Evolutionary conservation across 306 rosid genomes (phyloP).

Genomic region (Dicorynia guianensis): DNA sequence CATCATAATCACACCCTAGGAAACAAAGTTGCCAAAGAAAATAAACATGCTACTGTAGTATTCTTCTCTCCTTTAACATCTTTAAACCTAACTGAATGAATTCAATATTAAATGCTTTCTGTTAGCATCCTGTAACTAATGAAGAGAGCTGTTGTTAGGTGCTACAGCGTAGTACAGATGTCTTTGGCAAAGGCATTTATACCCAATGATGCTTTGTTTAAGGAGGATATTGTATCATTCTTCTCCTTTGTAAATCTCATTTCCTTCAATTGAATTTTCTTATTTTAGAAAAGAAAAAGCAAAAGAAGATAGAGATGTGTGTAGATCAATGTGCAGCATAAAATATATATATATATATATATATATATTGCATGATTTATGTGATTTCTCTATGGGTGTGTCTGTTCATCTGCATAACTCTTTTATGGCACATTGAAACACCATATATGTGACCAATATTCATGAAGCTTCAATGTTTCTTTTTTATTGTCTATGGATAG

Average conservation of each 20-base stretch:
- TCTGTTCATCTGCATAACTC: not conserved
- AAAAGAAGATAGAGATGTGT: not conserved
- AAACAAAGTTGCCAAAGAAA: not conserved
- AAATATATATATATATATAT: too few relatives aligned
- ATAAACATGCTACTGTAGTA: not conserved
- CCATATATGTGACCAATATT: slow-evolving; percentile 14
- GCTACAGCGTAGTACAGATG: not conserved
- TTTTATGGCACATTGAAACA: slow-evolving; percentile 17
- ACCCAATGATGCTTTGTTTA: not conserved
- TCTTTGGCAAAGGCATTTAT: not conserved
- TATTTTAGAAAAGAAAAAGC: not conserved
- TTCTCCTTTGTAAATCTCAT: not conserved
- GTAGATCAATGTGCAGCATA: not conserved
- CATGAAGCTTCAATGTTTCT: slow-evolving; percentile 30
- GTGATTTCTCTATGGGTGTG: too few relatives aligned
- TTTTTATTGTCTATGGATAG: slow-evolving; percentile 52
- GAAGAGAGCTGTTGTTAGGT: not conserved
- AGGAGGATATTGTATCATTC: not conserved
- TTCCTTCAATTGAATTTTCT: not conserved
- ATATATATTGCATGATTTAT: too few relatives aligned
- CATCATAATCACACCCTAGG: not conserved
- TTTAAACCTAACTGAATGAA: not conserved
- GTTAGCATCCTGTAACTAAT: not conserved
- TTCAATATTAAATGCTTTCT: not conserved
- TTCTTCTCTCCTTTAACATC: not conserved